Evolutionary conservation across 2,329 filamentous ascomycete species (phyloP).

Genomic region (Diaporthe humulicola): DNA sequence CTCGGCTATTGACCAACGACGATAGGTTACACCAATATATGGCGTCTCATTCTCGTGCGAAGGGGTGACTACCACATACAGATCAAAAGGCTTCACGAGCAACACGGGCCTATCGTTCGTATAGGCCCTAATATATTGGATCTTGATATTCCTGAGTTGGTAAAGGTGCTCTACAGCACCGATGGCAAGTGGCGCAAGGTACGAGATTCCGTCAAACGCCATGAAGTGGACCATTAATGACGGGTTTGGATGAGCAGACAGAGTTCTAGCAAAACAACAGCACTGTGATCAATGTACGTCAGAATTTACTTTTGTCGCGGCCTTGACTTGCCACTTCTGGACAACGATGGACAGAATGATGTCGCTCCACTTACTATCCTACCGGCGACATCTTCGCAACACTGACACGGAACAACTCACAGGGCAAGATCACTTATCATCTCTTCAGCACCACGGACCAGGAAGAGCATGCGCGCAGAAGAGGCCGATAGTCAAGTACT

Average conservation of each 20-base stretch:
- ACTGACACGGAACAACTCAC: not conserved
- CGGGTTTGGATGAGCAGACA: not conserved
- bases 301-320: not conserved
- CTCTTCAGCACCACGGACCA: slow-evolving; percentile 1
- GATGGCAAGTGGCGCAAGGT: not conserved
- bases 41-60: not conserved
- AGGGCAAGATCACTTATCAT: not conserved
- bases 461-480: slow-evolving; percentile 1
- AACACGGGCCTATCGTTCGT: not conserved
- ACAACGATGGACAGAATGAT: not conserved
- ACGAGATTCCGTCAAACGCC: too few relatives aligned
- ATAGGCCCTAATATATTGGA: not conserved
- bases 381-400: not conserved
- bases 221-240: accelerated
- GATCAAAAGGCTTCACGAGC: slow-evolving; percentile 8
- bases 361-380: not conserved
- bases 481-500: not conserved
- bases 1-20: not conserved
- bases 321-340: too few relatives aligned
- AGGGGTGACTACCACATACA: not conserved
- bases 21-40: not conserved
- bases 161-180: not conserved
- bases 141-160: not conserved
- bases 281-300: not conserved
- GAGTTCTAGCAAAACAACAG: slow-evolving; percentile 7